These are phyloP conservation scores for Cladosporium sp. DNA, from an alignment of 2,329 filamentous ascomycete genomes.

Conservation along the genomic window DNA sequence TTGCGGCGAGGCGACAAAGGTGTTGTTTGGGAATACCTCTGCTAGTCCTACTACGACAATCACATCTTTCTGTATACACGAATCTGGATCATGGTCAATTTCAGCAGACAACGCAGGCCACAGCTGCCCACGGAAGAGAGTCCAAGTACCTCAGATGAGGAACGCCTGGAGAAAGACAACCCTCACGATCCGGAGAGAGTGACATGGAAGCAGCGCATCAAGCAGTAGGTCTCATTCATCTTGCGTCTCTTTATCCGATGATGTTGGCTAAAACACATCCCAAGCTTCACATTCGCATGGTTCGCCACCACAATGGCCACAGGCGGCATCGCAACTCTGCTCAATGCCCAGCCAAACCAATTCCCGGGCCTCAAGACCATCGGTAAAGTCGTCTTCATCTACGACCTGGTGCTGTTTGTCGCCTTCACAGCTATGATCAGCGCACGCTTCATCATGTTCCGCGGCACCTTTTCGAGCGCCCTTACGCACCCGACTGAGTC, in stretches of 20 bases:
- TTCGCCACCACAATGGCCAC: slow-evolving; percentile 53
- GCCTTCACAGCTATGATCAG: slow-evolving; percentile 37
- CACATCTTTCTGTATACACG: no score
- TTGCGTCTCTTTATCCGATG: not conserved
- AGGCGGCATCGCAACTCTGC: slow-evolving; percentile 50
- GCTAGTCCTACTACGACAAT: no score
- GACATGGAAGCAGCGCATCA: slow-evolving; percentile 21
- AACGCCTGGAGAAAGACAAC: slow-evolving; percentile 13
- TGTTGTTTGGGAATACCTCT: not conserved
- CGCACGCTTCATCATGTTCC: slow-evolving; percentile 50
- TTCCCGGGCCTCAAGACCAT: slow-evolving; percentile 55
- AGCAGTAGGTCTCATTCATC: slow-evolving; percentile 19
- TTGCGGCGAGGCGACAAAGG: not conserved
- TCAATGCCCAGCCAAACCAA: slow-evolving; percentile 45
- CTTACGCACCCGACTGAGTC: slow-evolving; percentile 54
- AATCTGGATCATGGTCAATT: not conserved
- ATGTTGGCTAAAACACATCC: slow-evolving; percentile 24
- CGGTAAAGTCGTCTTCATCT: slow-evolving; percentile 54
- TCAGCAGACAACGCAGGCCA: not conserved
- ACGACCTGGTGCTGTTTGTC: slow-evolving; percentile 54
- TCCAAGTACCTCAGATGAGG: not conserved
- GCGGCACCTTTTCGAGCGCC: slow-evolving; percentile 49
- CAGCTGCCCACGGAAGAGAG: not conserved
- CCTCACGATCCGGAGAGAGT: slow-evolving; percentile 13
- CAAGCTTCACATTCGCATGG: slow-evolving; percentile 50